Conservation (phyloP, 768 basidiomycete genomes). For the Lentinus tigrinus region DNA sequence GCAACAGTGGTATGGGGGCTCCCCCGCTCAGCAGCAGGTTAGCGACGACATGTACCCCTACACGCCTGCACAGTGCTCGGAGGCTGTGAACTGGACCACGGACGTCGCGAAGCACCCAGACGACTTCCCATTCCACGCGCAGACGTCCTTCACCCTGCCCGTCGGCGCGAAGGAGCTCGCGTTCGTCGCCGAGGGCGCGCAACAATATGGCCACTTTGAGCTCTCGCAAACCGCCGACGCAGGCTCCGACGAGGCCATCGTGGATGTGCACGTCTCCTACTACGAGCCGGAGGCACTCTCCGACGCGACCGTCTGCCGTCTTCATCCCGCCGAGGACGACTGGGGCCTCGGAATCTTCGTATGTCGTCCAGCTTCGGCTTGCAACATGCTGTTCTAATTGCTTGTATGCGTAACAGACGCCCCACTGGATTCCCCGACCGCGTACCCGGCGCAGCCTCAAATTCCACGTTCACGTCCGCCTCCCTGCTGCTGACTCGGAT, state of each 20-base stretch:
- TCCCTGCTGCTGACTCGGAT: conserved; percentile 28
- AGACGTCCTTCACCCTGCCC: conserved; percentile 15
- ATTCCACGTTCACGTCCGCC: conserved; percentile 33
- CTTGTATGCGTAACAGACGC: conserved; percentile 4
- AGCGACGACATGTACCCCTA: neutral
- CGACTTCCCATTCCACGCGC: conserved; percentile 4
- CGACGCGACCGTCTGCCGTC: conserved; percentile 22
- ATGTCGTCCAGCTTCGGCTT: neutral
- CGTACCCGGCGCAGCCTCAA: conserved; percentile 36
- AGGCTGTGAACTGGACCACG: conserved; percentile 7
- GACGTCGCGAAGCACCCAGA: neutral
- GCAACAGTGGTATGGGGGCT: neutral
- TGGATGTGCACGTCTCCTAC: conserved; percentile 22
- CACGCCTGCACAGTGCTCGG: neutral
- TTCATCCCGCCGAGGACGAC: conserved; percentile 14
- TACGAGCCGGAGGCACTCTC: conserved; percentile 1
- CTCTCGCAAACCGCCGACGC: conserved; percentile 4
- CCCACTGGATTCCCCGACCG: conserved; percentile 28
- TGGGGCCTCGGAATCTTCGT: conserved; percentile 33
- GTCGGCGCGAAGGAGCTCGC: conserved; percentile 10
- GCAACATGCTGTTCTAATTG: neutral
- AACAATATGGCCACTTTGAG: conserved; percentile 14
- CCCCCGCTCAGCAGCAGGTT: too few relatives aligned
- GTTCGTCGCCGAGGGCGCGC: conserved; percentile 4
- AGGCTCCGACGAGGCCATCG: conserved; percentile 10